phyloP scores from a whole-genome alignment of 768 basidiomycete genomes.

The Rossbeevera mucosa region DNA sequence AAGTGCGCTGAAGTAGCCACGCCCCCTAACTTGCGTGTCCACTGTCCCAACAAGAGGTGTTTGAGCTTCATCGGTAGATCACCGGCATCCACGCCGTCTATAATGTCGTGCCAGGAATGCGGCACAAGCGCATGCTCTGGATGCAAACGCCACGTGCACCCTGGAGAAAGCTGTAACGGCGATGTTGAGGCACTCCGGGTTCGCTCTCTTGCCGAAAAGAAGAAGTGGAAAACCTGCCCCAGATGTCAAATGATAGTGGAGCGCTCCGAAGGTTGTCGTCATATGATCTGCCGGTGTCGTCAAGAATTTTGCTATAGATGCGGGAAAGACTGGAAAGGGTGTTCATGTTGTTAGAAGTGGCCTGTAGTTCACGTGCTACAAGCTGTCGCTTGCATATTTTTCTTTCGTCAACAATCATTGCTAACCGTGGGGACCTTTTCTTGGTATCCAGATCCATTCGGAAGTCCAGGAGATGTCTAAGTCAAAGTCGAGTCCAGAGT shows the following conservation, averaged over 20 bases:
- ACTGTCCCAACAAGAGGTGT: constrained; percentile 45
- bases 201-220: constrained; percentile 40
- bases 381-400: neutral
- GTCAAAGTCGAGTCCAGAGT: neutral
- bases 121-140: constrained; percentile 36
- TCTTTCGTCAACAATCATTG: neutral
- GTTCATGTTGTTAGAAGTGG: constrained; percentile 6
- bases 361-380: neutral
- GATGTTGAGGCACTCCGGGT: constrained; percentile 37
- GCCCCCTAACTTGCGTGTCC: constrained; percentile 41
- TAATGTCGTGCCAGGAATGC: constrained; percentile 41
- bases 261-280: constrained; percentile 48
- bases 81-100: constrained; percentile 20
- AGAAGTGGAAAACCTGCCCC: constrained; percentile 61
- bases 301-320: constrained; percentile 23
- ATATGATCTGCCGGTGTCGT: constrained; percentile 54
- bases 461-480: neutral
- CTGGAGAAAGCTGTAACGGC: constrained; percentile 36
- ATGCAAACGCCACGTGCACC: constrained; percentile 48
- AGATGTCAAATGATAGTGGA: constrained; percentile 54
- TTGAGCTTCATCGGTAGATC: constrained; percentile 46
- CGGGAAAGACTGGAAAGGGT: constrained; percentile 6
- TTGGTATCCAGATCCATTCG: neutral
- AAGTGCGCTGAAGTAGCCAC: constrained; percentile 48
- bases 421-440: too few species aligned